Percentiles rank a stretch among this genome's conserved stretches.
These are phyloP conservation scores for Boletus speciosus DNA, from an alignment of 768 basidiomycete species.

Conservation along the genomic window DNA sequence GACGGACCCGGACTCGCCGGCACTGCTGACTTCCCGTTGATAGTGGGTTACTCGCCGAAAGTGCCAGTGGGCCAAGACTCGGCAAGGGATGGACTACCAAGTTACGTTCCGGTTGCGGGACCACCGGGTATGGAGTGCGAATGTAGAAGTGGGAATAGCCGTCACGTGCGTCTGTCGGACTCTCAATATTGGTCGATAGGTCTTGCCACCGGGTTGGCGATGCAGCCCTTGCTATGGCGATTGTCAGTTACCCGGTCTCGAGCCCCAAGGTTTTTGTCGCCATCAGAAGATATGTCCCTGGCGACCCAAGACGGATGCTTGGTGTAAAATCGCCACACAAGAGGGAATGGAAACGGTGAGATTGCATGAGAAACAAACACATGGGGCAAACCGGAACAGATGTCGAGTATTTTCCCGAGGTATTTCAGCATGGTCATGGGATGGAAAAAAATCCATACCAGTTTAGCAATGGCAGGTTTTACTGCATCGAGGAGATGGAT, in stretches of 20 bases:
- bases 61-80: too few relatives aligned
- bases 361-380: slow-evolving; percentile 8
- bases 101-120: too few relatives aligned
- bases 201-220: too few relatives aligned
- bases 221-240: too few relatives aligned
- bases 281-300: neutral
- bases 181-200: too few relatives aligned
- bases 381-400: neutral
- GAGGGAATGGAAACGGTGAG: slow-evolving; percentile 3
- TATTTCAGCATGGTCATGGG: neutral
- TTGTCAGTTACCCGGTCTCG: too few relatives aligned
- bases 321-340: neutral
- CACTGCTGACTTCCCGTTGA: neutral
- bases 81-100: too few relatives aligned
- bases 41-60: too few relatives aligned
- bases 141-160: too few relatives aligned
- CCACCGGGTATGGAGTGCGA: too few relatives aligned
- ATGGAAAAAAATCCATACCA: neutral
- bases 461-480: neutral
- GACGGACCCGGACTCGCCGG: neutral
- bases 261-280: neutral
- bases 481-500: neutral
- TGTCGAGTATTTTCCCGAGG: neutral
- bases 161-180: too few relatives aligned
- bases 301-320: neutral